These are phyloP conservation scores for Solanum microdontum DNA, from an alignment of 257 asterid genomes.

Conservation along the genomic window DNA sequence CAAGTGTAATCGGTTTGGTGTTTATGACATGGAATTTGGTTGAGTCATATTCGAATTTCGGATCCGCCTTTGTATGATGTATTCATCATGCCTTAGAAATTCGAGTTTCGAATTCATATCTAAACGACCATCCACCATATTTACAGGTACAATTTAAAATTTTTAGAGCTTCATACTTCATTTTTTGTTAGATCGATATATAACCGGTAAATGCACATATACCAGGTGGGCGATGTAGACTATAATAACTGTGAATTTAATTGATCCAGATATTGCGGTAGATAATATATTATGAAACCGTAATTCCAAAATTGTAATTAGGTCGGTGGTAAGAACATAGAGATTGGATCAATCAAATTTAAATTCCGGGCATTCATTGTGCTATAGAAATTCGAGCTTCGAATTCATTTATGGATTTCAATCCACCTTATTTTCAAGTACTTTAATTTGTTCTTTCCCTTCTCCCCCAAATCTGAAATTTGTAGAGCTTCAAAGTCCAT, in stretches of 20 bases:
- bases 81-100: not conserved
- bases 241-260: not conserved
- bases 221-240: not conserved
- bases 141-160: not conserved
- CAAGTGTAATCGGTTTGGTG: not conserved
- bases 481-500: not conserved
- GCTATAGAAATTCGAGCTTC: not conserved
- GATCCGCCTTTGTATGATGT: not conserved
- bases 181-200: not conserved
- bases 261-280: not conserved
- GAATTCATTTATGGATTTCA: conserved; percentile 11
- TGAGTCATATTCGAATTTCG: not conserved
- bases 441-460: not conserved
- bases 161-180: not conserved
- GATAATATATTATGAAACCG: not conserved
- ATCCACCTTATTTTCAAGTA: conserved; percentile 44
- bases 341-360: not conserved
- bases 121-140: not conserved
- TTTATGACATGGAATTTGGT: not conserved
- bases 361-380: not conserved
- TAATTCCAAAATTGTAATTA: not conserved
- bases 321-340: not conserved
- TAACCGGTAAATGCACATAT: not conserved
- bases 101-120: not conserved
- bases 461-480: not conserved